phyloP scores from a whole-genome alignment of 352 stramenopile genomes.

The Phytopythium chamaehyphon region DNA sequence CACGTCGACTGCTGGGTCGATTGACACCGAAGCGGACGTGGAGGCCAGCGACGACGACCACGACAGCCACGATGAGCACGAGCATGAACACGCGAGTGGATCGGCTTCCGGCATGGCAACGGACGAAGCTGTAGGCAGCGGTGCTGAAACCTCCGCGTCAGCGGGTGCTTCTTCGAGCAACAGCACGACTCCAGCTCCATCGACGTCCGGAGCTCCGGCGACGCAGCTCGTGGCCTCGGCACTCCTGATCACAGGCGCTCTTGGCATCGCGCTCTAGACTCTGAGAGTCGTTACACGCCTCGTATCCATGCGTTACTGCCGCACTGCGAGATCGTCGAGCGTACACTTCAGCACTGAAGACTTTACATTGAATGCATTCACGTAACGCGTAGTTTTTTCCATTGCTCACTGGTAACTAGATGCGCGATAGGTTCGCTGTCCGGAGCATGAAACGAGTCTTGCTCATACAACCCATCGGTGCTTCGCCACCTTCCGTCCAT shows the following conservation, averaged over 20 bases:
- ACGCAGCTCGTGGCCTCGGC: constrained; percentile 1
- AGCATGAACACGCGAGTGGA: background rate
- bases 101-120: background rate
- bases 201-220: background rate
- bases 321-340: background rate
- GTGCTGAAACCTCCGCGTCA: too few relatives aligned
- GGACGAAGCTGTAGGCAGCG: too few relatives aligned
- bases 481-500: too few relatives aligned
- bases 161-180: background rate
- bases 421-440: background rate
- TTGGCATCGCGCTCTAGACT: background rate
- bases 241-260: background rate
- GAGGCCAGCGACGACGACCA: constrained; percentile 7
- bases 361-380: too few relatives aligned
- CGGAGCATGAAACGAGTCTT: background rate
- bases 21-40: background rate
- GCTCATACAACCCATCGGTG: too few relatives aligned
- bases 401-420: too few relatives aligned
- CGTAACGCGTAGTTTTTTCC: too few relatives aligned
- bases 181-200: background rate
- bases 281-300: background rate
- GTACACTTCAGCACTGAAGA: too few relatives aligned
- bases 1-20: constrained; percentile 1
- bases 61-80: constrained; percentile 5
- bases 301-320: background rate